Percentiles rank a stretch among this genome's conserved stretches.
Conservation (phyloP, 2,329 filamentous ascomycete genomes). For the Colletotrichum horii region DNA sequence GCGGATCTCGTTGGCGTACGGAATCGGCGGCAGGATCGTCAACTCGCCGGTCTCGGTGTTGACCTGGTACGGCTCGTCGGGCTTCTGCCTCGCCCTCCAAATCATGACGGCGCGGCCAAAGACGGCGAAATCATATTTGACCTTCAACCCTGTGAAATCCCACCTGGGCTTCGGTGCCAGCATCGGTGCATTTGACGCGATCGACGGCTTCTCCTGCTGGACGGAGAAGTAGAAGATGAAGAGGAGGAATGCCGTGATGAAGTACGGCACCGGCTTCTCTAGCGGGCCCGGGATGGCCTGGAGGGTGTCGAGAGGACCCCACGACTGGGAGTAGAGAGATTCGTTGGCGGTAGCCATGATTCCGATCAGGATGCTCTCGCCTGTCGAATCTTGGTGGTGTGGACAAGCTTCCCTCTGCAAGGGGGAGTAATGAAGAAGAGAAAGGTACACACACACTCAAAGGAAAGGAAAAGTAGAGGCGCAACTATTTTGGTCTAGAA, state of each 20-base stretch:
- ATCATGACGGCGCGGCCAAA: background rate
- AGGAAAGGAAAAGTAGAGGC: background rate
- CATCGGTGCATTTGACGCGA: background rate
- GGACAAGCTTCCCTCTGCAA: background rate
- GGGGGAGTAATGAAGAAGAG: background rate
- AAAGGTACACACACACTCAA: background rate
- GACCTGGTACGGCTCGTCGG: background rate
- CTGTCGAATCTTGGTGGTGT: background rate
- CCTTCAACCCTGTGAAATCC: slow-evolving; percentile 12
- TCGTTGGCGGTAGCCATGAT: slow-evolving; percentile 19
- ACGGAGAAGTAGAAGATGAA: slow-evolving; percentile 18
- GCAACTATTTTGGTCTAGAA: background rate
- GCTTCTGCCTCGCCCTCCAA: background rate
- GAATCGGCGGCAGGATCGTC: slow-evolving; percentile 12
- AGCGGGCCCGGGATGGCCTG: slow-evolving; percentile 13
- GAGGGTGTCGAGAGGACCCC: slow-evolving; percentile 10
- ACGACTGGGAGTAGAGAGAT: slow-evolving; percentile 5
- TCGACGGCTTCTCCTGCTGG: slow-evolving; percentile 1
- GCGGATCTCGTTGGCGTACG: slow-evolving; percentile 18
- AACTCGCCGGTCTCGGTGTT: slow-evolving; percentile 11
- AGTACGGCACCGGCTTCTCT: slow-evolving; percentile 16
- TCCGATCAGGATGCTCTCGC: background rate
- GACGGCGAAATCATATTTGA: slow-evolving; percentile 8
- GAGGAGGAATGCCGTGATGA: slow-evolving; percentile 8
- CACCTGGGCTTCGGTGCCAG: background rate